These are phyloP conservation scores for Phytophthora hybrid DNA, from an alignment of 352 stramenopile species.

Conservation along the genomic window DNA sequence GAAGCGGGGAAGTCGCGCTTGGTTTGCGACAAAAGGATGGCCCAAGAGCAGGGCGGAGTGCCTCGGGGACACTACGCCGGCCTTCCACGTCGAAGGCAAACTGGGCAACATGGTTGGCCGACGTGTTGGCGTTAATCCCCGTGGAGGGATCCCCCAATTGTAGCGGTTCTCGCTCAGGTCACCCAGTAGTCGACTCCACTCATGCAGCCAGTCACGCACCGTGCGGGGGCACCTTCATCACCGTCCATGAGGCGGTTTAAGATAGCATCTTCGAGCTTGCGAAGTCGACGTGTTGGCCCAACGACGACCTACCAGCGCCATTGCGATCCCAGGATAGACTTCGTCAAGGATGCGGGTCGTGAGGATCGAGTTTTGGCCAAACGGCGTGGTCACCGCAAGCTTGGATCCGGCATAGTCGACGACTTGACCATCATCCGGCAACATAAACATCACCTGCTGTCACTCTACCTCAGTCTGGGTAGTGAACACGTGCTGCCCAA, in stretches of 20 bases:
- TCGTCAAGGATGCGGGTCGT: too few relatives aligned
- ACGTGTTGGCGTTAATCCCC: background rate
- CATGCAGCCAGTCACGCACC: background rate
- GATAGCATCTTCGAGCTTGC: too few relatives aligned
- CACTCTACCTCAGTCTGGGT: background rate
- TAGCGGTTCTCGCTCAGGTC: background rate
- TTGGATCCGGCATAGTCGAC: too few relatives aligned
- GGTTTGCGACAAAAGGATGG: background rate
- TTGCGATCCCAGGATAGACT: too few relatives aligned
- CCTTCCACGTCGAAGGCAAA: conserved; percentile 7
- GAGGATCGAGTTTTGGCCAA: too few relatives aligned
- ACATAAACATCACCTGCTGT: background rate
- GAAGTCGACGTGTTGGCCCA: too few relatives aligned
- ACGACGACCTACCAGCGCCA: too few relatives aligned
- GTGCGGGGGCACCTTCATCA: too few relatives aligned
- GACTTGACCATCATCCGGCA: background rate
- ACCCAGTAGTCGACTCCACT: background rate
- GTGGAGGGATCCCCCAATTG: background rate
- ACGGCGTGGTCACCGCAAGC: background rate
- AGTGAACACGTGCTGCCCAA: too few relatives aligned
- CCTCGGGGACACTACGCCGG: background rate
- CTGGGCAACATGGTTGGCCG: background rate
- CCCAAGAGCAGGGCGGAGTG: background rate
- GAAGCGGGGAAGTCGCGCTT: background rate
- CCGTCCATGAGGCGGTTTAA: too few relatives aligned